phyloP scores from a whole-genome alignment of 2,329 filamentous ascomycete genomes.

The Arthrobotrys musiformis region DNA sequence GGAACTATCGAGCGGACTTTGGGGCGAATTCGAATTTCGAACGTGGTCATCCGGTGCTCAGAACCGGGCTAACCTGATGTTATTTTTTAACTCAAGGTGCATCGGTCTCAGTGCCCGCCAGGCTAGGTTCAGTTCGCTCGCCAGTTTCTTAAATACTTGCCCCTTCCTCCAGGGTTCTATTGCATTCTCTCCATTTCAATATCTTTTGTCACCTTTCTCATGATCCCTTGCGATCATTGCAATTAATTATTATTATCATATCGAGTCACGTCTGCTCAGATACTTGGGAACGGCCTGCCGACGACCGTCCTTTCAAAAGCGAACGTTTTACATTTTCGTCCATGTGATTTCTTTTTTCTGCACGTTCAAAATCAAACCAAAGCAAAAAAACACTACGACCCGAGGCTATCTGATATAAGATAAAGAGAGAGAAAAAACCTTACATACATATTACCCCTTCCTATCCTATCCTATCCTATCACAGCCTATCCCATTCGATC shows the following conservation, averaged over 20 bases:
- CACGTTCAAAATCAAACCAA: too few relatives aligned
- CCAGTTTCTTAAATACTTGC: slow-evolving; percentile 56
- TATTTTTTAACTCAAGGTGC: slow-evolving; percentile 53
- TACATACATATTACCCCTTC: slow-evolving; percentile 12
- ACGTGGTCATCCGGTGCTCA: slow-evolving; percentile 48
- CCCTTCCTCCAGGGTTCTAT: slow-evolving; percentile 54
- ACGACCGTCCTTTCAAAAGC: slow-evolving; percentile 5
- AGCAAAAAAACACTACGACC: too few relatives aligned
- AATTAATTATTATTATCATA: too few relatives aligned
- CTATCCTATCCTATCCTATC: background rate
- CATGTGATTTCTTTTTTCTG: slow-evolving; percentile 32
- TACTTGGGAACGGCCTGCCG: slow-evolving; percentile 3
- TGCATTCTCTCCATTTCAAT: slow-evolving; percentile 44
- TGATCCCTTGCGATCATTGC: slow-evolving; percentile 31
- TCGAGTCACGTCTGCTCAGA: too few relatives aligned
- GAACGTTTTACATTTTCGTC: slow-evolving; percentile 23
- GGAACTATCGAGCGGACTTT: background rate
- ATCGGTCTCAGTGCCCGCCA: slow-evolving; percentile 36
- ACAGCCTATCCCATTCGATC: too few relatives aligned
- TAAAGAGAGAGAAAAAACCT: background rate
- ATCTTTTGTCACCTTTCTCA: slow-evolving; percentile 31
- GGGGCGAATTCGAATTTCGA: slow-evolving; percentile 2
- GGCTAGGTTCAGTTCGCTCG: slow-evolving; percentile 44
- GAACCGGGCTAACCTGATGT: slow-evolving; percentile 54
- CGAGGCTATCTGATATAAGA: slow-evolving; percentile 33